These are phyloP conservation scores for Rosa lucieae DNA, from an alignment of 306 rosid genomes.

Conservation along the genomic window DNA sequence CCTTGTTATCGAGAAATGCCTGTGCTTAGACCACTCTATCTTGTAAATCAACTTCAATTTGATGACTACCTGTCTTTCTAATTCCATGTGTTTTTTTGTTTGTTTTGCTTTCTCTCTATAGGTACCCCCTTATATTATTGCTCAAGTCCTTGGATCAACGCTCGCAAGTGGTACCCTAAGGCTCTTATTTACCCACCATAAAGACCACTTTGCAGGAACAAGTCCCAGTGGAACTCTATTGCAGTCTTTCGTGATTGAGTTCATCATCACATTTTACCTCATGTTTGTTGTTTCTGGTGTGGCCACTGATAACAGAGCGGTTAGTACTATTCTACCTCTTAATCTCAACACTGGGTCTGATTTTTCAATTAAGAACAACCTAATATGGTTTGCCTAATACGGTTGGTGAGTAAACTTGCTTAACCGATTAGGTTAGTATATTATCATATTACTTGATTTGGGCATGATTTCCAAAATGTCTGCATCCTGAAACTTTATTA, in stretches of 20 bases:
- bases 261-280: constrained; percentile 76
- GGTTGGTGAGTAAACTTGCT: constrained; percentile 10
- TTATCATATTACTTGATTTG: background rate
- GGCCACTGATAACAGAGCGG: constrained; percentile 83
- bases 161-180: constrained; percentile 76
- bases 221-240: constrained; percentile 42
- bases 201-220: constrained; percentile 63
- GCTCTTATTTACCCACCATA: constrained; percentile 45
- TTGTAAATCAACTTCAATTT: background rate
- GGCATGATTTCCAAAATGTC: background rate
- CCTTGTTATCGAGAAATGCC: background rate
- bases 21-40: background rate
- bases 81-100: background rate
- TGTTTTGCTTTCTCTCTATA: constrained; percentile 12
- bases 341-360: background rate
- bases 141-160: constrained; percentile 70
- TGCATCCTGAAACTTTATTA: background rate
- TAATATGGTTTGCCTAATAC: constrained; percentile 9
- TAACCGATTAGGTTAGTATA: constrained; percentile 8
- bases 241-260: constrained; percentile 78
- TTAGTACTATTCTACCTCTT: constrained; percentile 8
- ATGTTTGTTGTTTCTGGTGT: constrained; percentile 80
- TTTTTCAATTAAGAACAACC: background rate
- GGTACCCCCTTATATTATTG: constrained; percentile 67
- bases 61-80: background rate